Percentiles rank a stretch among this genome's conserved stretches.
Evolutionary conservation across 371 early-diverging fungal genomes (phyloP).

Genomic region (Mortierella sp.): DNA sequence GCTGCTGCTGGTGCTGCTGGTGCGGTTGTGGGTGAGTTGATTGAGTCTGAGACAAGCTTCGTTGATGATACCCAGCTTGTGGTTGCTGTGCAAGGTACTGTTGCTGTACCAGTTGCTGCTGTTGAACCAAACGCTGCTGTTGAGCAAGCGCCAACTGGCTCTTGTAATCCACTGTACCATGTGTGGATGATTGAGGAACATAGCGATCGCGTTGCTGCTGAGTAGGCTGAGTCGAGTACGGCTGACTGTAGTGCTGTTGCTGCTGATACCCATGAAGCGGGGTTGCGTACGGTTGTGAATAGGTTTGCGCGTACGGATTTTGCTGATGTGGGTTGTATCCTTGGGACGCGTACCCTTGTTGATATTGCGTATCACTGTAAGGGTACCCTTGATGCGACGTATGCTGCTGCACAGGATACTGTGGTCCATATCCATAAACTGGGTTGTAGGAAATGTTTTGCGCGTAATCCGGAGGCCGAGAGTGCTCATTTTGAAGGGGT

Average conservation of each 20-base stretch:
- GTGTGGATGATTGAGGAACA: constrained; percentile 9
- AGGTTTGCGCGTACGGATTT: constrained; percentile 13
- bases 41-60: constrained; percentile 18
- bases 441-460: constrained; percentile 20
- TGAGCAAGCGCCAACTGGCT: constrained; percentile 14
- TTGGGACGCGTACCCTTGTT: constrained; percentile 20
- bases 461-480: constrained; percentile 27
- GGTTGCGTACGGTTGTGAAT: constrained; percentile 14
- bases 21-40: neutral
- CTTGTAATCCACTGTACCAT: neutral
- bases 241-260: constrained; percentile 20
- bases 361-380: constrained; percentile 23
- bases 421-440: constrained; percentile 19
- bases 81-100: constrained; percentile 17
- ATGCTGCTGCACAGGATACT: constrained; percentile 12
- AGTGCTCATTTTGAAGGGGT: constrained; percentile 10
- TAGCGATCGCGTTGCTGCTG: constrained; percentile 14
- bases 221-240: neutral
- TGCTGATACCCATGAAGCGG: constrained; percentile 24
- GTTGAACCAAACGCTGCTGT: constrained; percentile 23
- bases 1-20: constrained; percentile 19
- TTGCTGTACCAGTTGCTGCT: constrained; percentile 16
- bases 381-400: constrained; percentile 14
- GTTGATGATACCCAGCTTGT: constrained; percentile 11
- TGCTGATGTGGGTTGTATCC: constrained; percentile 29